These are phyloP conservation scores for Coemansia sp. DNA, from an alignment of 192 early-diverging fungal species.

Conservation along the genomic window DNA sequence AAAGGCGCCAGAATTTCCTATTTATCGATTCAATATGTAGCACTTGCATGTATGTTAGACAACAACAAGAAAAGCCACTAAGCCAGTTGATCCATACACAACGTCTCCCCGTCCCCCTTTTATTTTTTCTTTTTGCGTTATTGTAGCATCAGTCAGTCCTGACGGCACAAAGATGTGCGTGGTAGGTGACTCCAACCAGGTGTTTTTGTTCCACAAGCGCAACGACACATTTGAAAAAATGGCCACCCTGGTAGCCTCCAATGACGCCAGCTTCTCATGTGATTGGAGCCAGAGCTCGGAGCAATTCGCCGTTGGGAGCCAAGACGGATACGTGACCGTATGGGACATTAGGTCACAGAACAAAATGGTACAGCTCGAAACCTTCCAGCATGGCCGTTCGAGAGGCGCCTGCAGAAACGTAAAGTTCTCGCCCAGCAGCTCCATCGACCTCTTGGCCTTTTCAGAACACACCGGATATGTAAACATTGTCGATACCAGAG, in stretches of 20 bases:
- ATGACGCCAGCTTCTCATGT: constrained; percentile 90
- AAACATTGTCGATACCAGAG: constrained; percentile 86
- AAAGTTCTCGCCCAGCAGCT: constrained; percentile 88
- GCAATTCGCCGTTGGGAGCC: constrained; percentile 93
- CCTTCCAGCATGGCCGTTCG: constrained; percentile 66
- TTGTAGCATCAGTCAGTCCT: constrained; percentile 75
- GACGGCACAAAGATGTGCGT: constrained; percentile 89
- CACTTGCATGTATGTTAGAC: no score
- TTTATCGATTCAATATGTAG: no score
- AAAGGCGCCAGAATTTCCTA: no score
- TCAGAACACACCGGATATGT: constrained; percentile 73
- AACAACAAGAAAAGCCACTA: no score
- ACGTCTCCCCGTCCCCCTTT: no score
- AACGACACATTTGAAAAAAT: constrained; percentile 63
- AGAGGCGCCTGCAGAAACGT: constrained; percentile 75
- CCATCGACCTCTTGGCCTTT: constrained; percentile 79
- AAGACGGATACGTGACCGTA: constrained; percentile 88
- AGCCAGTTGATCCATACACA: no score
- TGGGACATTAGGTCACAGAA: constrained; percentile 85
- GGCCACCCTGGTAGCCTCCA: constrained; percentile 68
- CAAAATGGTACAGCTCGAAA: constrained; percentile 64
- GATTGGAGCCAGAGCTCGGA: constrained; percentile 92
- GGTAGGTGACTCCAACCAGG: constrained; percentile 85
- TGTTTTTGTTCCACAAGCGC: constrained; percentile 80
- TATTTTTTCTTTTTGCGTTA: constrained; percentile 21